Evolutionary conservation across 345 rosid genomes (phyloP), one percentile per base, ranked within the genome.

Genomic region (Euphorbia lathyris): DNA sequence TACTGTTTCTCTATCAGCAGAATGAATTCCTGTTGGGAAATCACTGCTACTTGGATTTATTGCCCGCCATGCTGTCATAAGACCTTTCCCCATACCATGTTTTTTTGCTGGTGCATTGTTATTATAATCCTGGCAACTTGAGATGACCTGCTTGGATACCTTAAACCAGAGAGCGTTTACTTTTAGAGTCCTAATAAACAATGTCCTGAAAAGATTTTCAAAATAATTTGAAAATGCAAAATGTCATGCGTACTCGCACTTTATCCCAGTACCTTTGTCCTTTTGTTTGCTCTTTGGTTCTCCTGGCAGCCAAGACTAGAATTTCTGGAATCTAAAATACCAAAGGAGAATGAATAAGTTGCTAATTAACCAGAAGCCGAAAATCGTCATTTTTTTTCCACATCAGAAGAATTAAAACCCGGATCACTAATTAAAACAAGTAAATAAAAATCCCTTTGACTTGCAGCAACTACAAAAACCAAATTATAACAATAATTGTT

Each of bases 61-160:
- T 51, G 83, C 87, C 61, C 83, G 80, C 99, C 97, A 92, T 48
- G 81, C 90, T 57, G 96, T 86, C 98, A 95, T 95, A 82, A 95
- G 85, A 51, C 96, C 97, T 77, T 95, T 95, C 26, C 99, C 99
- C n/a, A 90, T 86, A 73, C 98, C 99, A 83, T 95, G 96, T 72
- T 84, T 95, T 80, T 19, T 87, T 64, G 56, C 73, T 30, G 82
- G 78, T 73, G 68, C 72, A 66, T 68, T 77, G 63, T 72, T 55
- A 58, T 38, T 58, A 67, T 65, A 63, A 64, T 73, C 76, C 75
- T 65, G 79, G 61, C 38, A 22, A 73, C 61, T 67, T 36, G 71
- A 30, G 53, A 56, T 48, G 36, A 48, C 65, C 59, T 62, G 42
- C 73, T 62, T 70, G 65, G 74, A 72, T 65, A 75, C 87, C 90